Base-by-base conservation (phyloP, 75 land plant genomes). In the Pinus albicaulis region DNA sequence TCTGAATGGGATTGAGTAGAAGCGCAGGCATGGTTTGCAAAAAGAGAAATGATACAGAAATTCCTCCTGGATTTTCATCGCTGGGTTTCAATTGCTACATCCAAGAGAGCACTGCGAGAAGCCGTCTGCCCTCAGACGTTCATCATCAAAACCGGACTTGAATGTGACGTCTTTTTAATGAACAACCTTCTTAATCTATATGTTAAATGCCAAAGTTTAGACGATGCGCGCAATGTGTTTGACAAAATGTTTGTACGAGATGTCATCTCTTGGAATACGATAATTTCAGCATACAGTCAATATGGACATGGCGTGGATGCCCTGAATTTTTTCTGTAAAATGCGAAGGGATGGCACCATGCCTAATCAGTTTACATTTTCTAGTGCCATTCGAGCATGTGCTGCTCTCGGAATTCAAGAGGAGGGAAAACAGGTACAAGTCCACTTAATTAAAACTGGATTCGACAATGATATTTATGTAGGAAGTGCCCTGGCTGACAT, bases 181-280 rank as follows among this genome's bases (percentile, higher is more conserved):
- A 83, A 83, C 55, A 80, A 83, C 53, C 76, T 84, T 36, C 20
- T 84, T 70, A 80, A 77, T 38, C 48, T 84, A 73, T 84, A 84
- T 73, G 26, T 76, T 12, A 84, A 84, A 68, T 76, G 86, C 26
- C 82, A 79, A 8, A 53, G 72, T 2, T 15, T 80, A 2, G 76
- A 73, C 10, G 20, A 73, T 23, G 17, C 77, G 19, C 57, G 22
- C 28, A 55, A 70, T 15, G 79, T 78, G 20, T 78, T 78, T 72
- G 76, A 72, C 4, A 57, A 11, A 24, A 52, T 78, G 25, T 17
- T 31, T 25, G 16, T n/a, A 23, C 59, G 77, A 12, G 78, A 78
- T 72, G 36, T 72, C 20, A 68, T 74, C n/a, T 56, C 34, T 5
- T 75, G 76, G 76, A 59, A 31, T 56, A 20, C 76, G 10, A 56